Conservation (phyloP, 257 asterid genomes). For the Gardenia jasminoides region DNA sequence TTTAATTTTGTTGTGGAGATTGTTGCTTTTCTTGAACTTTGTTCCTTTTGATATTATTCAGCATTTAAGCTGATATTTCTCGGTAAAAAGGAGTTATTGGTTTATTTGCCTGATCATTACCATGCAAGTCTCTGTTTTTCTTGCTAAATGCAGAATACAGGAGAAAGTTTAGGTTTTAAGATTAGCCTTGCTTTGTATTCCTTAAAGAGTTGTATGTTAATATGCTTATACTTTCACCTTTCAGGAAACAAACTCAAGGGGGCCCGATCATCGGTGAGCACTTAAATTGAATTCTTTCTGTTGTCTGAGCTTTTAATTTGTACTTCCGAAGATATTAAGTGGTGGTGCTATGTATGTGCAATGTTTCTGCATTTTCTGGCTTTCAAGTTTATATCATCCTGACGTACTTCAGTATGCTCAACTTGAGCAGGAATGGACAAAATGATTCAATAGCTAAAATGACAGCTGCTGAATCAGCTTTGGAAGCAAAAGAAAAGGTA, state of each 20-base stretch:
- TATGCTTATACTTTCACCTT: slow-evolving; percentile 31
- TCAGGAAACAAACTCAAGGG: slow-evolving; percentile 62
- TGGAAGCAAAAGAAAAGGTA: slow-evolving; percentile 82
- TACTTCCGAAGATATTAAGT: not conserved
- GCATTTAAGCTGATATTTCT: slow-evolving; percentile 1
- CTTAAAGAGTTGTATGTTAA: slow-evolving; percentile 28
- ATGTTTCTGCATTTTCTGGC: not conserved
- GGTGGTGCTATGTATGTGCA: not conserved
- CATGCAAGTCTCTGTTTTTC: not conserved
- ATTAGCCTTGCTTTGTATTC: not conserved
- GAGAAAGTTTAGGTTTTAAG: not conserved
- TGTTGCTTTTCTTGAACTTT: not conserved
- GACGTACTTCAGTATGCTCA: not conserved
- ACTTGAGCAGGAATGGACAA: slow-evolving; percentile 57
- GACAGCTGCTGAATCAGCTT: slow-evolving; percentile 75
- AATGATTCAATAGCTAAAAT: slow-evolving; percentile 73
- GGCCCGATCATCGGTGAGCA: slow-evolving; percentile 60
- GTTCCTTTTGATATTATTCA: not conserved
- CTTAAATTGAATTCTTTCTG: not conserved
- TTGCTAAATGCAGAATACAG: not conserved
- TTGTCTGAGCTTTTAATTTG: not conserved
- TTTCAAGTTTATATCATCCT: not conserved
- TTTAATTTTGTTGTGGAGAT: not conserved
- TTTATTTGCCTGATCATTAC: not conserved
- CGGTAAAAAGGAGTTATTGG: not conserved